These are phyloP conservation scores for Annona cherimola DNA, from an alignment of 164 flowering plant genomes.

Conservation along the genomic window DNA sequence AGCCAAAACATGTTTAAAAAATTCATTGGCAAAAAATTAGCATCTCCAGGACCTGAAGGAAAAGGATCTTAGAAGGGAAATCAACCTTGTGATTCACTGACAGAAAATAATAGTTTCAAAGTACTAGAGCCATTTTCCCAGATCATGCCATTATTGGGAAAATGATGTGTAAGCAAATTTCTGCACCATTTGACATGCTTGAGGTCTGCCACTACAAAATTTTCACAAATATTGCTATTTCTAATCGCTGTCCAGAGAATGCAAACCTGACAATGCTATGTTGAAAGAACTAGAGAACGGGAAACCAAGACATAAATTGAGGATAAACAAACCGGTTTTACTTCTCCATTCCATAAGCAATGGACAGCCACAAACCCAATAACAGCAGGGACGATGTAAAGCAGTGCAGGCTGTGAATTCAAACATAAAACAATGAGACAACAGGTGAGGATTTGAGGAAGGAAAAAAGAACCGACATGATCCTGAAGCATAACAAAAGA, in stretches of 20 bases:
- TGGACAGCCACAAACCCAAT: slow-evolving; percentile 85
- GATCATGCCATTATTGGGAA: no score
- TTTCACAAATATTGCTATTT: background rate
- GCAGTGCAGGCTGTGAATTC: slow-evolving; percentile 78
- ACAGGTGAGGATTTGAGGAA: background rate
- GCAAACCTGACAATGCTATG: background rate
- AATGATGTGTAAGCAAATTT: no score
- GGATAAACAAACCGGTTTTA: slow-evolving; percentile 65
- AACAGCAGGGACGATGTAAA: slow-evolving; percentile 90
- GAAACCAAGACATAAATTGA: background rate
- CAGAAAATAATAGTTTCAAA: no score
- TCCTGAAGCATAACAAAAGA: background rate
- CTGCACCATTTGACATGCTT: background rate
- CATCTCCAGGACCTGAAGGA: no score
- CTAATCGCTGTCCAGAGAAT: background rate
- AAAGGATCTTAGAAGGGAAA: no score
- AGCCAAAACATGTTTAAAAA: no score
- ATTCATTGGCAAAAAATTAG: no score
- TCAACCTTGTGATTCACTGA: no score
- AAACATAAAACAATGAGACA: slow-evolving; percentile 1
- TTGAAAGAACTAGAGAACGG: background rate
- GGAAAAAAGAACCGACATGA: background rate
- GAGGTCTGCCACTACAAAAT: background rate
- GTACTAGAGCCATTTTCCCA: no score
- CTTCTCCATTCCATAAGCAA: slow-evolving; percentile 85